Percentiles rank a stretch among this genome's conserved stretches.
These are phyloP conservation scores for Colletotrichum abscissum DNA, from an alignment of 2,329 filamentous ascomycete genomes.

Conservation along the genomic window DNA sequence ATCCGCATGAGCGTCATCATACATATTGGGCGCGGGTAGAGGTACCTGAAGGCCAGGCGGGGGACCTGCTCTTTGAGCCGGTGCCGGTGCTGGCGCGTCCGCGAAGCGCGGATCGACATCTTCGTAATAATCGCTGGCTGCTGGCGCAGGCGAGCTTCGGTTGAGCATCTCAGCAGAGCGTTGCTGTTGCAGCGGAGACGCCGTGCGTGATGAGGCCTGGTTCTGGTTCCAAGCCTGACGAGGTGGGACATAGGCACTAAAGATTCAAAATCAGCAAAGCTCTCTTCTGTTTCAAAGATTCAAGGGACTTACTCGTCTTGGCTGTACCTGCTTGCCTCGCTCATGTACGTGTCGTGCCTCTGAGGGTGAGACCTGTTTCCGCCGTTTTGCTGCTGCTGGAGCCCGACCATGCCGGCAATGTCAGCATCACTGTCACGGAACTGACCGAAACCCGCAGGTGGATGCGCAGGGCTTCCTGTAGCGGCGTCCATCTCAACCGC, in stretches of 20 bases:
- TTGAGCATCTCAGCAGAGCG: slow-evolving; percentile 48
- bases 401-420: slow-evolving; percentile 77
- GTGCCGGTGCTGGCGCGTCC: slow-evolving; percentile 19
- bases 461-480: slow-evolving; percentile 61
- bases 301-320: slow-evolving; percentile 74
- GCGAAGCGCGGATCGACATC: slow-evolving; percentile 92
- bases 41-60: slow-evolving; percentile 32
- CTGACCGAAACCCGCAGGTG: slow-evolving; percentile 55
- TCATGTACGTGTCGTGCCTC: slow-evolving; percentile 64
- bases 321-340: slow-evolving; percentile 79
- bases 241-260: slow-evolving; percentile 66
- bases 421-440: slow-evolving; percentile 76
- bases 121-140: slow-evolving; percentile 79
- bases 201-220: slow-evolving; percentile 55
- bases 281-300: slow-evolving; percentile 13
- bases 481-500: slow-evolving; percentile 85
- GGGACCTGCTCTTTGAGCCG: slow-evolving; percentile 37
- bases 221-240: slow-evolving; percentile 65
- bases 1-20: slow-evolving; percentile 71
- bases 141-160: slow-evolving; percentile 47
- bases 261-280: slow-evolving; percentile 49
- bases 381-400: slow-evolving; percentile 67
- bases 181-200: slow-evolving; percentile 54
- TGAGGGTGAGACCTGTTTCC: slow-evolving; percentile 41
- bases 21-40: slow-evolving; percentile 54